phyloP scores from a whole-genome alignment of 139 green algal species.

The Auxenochlorella pyrenoidosa region DNA sequence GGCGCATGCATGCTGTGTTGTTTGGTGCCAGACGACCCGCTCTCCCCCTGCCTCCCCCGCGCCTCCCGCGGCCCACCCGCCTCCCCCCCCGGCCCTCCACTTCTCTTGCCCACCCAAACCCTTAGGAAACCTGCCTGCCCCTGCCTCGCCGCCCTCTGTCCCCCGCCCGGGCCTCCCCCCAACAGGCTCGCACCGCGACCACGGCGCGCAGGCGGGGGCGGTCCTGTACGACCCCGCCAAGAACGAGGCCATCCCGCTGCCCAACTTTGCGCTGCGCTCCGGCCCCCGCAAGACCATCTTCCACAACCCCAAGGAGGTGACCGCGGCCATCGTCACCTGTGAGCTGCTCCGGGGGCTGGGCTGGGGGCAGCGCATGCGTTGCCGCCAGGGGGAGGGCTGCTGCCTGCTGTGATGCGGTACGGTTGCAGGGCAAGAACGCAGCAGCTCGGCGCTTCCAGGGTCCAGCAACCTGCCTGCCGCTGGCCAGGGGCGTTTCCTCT shows the following conservation, averaged over 20 bases:
- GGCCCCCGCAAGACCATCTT: constrained; percentile 84
- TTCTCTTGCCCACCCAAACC: background rate
- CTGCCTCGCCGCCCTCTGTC: too few relatives aligned
- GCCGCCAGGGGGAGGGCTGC: background rate
- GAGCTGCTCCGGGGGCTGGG: background rate
- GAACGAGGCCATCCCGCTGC: constrained; percentile 66
- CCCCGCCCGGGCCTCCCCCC: background rate
- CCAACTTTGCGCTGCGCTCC: constrained; percentile 79
- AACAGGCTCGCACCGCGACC: constrained; percentile 19
- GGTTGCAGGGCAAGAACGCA: background rate
- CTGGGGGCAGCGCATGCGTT: background rate
- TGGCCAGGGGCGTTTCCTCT: background rate
- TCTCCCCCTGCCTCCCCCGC: background rate
- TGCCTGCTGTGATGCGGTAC: background rate
- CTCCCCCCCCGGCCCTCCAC: too few relatives aligned
- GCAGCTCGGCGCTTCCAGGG: background rate
- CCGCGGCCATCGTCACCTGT: constrained; percentile 34
- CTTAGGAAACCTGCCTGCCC: background rate
- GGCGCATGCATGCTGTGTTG: background rate
- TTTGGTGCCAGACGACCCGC: background rate
- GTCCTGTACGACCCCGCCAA: constrained; percentile 6
- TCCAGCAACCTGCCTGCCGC: background rate
- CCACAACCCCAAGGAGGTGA: constrained; percentile 82
- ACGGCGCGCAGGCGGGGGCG: background rate
- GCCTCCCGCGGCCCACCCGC: background rate